phyloP scores from a whole-genome alignment of 306 rosid species.

The Castanea sativa region DNA sequence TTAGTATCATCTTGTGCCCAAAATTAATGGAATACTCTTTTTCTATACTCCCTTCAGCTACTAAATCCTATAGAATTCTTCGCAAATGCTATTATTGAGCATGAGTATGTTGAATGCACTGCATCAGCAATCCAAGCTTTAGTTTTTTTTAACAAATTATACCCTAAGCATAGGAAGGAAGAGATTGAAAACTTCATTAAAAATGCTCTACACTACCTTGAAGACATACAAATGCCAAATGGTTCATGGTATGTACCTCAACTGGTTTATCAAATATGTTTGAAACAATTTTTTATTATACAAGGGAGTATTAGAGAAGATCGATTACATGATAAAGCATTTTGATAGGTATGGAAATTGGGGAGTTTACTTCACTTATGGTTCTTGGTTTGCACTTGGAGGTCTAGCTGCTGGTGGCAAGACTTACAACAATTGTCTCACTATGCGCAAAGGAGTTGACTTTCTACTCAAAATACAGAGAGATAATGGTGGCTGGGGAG shows the following conservation, averaged over 20 bases:
- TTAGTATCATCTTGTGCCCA: not conserved
- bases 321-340: not conserved
- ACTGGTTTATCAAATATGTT: not conserved
- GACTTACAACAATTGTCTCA: constrained; percentile 36
- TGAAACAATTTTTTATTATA: too few relatives aligned
- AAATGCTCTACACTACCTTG: constrained; percentile 32
- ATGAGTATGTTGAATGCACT: constrained; percentile 52
- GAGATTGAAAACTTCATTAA: constrained; percentile 38
- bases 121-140: constrained; percentile 46
- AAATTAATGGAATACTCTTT: not conserved
- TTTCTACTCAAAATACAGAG: constrained; percentile 52
- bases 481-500: constrained; percentile 76
- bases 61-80: constrained; percentile 36
- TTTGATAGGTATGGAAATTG: constrained; percentile 44
- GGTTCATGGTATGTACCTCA: constrained; percentile 34
- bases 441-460: constrained; percentile 45
- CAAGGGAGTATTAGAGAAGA: too few relatives aligned
- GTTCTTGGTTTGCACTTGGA: constrained; percentile 57
- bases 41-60: not conserved
- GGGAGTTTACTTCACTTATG: constrained; percentile 68
- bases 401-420: constrained; percentile 57
- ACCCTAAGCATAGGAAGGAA: constrained; percentile 36
- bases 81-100: constrained; percentile 30
- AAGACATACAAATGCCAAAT: constrained; percentile 35
- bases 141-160: constrained; percentile 35